Evolutionary conservation across 2,329 filamentous ascomycete species (phyloP), one percentile per base, ranked within the genome.

Genomic region (Aurifilum marmelostoma): DNA sequence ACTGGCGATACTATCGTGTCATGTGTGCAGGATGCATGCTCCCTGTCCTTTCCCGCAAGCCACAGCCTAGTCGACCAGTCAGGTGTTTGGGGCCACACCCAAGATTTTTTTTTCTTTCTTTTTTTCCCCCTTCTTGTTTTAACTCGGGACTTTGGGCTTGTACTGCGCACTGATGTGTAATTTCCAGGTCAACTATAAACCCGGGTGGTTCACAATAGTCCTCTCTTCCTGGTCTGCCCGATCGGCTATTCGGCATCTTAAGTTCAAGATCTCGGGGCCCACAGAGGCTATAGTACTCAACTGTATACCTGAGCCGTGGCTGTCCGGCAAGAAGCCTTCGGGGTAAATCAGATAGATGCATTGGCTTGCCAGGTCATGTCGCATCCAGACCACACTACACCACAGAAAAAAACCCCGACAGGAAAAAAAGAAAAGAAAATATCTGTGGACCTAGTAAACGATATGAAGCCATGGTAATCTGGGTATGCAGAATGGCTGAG

Each of bases 171-270:
- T 56, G 52, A 56, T 29, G 24, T 39, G 16, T 12, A 60, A 34
- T 60, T 37, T 60, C 52, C 52, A 56, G 24, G n/a, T 37, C 32
- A 24, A 21, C 18, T 12, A n/a, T n/a, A n/a, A n/a, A n/a, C n/a
- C n/a, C n/a, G n/a, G n/a, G n/a, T n/a, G n/a, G n/a, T n/a, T n/a
- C n/a, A n/a, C n/a, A 54, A 2, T 6, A 14, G 16, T 56, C 37
- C 11, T 56, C 14, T 29, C 11, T 54, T 29, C 24, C 6, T 3
- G 6, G 52, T 16, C 9, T 16, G 6, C 12, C 52, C 5, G 37
- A 21, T 63, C 60, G 60, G 60, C 41, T 63, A n/a, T 50, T 24
- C 60, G 60, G 60, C 60, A 63, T 63, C 60, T 63, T 47, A 3
- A 11, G n/a, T 8, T 32, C n/a, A 11, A 47, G 39, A 29, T 63